phyloP scores from a whole-genome alignment of 2,329 filamentous ascomycete genomes.

The Alternaria incomplexa region DNA sequence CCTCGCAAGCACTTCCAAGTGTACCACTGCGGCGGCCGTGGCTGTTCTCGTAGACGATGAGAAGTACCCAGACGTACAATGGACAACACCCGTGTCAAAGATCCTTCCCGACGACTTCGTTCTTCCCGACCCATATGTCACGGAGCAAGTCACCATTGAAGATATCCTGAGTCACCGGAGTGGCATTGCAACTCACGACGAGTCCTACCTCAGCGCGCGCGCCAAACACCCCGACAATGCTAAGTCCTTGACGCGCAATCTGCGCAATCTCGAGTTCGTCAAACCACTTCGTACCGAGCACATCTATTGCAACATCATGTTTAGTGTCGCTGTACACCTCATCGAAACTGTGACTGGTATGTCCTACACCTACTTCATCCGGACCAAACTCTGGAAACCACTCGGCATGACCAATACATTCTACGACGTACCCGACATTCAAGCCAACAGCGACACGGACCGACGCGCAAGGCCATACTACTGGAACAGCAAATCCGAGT shows the following conservation, averaged over 20 bases:
- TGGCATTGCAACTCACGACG: background rate
- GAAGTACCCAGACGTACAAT: background rate
- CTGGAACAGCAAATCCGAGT: background rate
- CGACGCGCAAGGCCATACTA: background rate
- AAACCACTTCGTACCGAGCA: constrained; percentile 51
- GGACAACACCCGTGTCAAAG: background rate
- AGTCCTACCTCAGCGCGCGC: background rate
- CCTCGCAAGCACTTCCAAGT: background rate
- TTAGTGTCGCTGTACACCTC: constrained; percentile 54
- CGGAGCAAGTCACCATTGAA: background rate
- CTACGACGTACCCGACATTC: background rate
- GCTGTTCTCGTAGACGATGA: background rate
- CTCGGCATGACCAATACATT: background rate
- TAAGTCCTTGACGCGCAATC: constrained; percentile 23
- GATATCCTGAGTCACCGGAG: background rate
- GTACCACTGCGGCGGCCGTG: background rate
- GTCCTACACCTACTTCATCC: background rate
- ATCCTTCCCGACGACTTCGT: background rate
- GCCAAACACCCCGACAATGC: background rate
- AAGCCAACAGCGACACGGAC: background rate
- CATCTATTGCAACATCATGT: constrained; percentile 63
- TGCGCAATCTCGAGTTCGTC: constrained; percentile 54
- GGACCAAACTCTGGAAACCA: background rate
- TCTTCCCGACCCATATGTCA: background rate
- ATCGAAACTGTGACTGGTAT: constrained; percentile 52